Conservation (phyloP, 345 rosid genomes). For the Citrus glauca region DNA sequence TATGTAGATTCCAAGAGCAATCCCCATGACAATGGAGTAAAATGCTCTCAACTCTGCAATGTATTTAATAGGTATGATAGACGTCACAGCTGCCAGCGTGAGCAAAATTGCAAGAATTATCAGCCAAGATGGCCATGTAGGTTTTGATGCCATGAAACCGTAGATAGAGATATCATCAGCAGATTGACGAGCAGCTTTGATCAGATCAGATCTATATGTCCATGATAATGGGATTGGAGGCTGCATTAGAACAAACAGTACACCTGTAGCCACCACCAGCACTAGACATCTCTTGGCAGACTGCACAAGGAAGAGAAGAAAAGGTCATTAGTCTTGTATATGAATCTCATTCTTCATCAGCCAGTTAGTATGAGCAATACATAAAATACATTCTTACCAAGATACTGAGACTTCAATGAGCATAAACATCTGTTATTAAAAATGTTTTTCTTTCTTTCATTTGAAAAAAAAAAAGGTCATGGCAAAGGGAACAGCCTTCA, state of each 20-base stretch:
- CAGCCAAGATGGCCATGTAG: slow-evolving; percentile 99
- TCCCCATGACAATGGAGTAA: slow-evolving; percentile 79
- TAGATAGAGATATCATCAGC: slow-evolving; percentile 95
- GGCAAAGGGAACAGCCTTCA: not conserved
- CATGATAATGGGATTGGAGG: slow-evolving; percentile 86
- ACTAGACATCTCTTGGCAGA: slow-evolving; percentile 89
- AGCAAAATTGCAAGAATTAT: slow-evolving; percentile 80
- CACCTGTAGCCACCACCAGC: slow-evolving; percentile 84
- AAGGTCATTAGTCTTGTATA: not conserved
- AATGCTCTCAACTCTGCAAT: slow-evolving; percentile 81
- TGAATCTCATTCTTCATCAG: not conserved
- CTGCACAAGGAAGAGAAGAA: slow-evolving; percentile 38
- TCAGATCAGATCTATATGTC: slow-evolving; percentile 80
- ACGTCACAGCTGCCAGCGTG: slow-evolving; percentile 81
- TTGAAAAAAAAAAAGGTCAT: not conserved
- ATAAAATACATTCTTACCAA: not conserved
- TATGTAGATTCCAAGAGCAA: slow-evolving; percentile 89
- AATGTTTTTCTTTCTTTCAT: not conserved
- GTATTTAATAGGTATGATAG: slow-evolving; percentile 83
- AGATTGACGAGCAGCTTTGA: slow-evolving; percentile 86
- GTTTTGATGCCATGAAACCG: slow-evolving; percentile 87
- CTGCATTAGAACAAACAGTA: slow-evolving; percentile 86
- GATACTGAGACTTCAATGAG: not conserved
- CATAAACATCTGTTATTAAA: not conserved
- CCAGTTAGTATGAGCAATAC: not conserved